Percentiles rank a stretch among this genome's conserved stretches.
Conservation (phyloP, 345 rosid species). For the Heritiera littoralis region DNA sequence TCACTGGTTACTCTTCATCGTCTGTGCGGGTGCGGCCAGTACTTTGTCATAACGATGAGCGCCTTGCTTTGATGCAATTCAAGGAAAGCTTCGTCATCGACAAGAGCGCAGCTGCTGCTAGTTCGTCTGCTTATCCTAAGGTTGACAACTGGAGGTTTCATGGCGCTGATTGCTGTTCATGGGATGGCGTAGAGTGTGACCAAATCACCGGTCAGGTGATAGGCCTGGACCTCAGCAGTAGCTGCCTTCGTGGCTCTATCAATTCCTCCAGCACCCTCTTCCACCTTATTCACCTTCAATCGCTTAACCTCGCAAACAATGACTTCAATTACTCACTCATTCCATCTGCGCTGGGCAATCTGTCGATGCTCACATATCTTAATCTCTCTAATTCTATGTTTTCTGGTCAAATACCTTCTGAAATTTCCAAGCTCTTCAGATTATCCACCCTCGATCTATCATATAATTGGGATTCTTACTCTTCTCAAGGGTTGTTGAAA, state of each 20-base stretch:
- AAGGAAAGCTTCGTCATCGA: not conserved
- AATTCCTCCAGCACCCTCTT: slow-evolving; percentile 12
- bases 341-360: not conserved
- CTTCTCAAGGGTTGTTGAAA: too few species aligned
- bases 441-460: slow-evolving; percentile 32
- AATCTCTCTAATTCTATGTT: not conserved
- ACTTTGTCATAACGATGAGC: not conserved
- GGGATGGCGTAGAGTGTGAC: too few species aligned
- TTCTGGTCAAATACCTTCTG: slow-evolving; percentile 22
- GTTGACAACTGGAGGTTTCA: too few species aligned
- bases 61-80: not conserved
- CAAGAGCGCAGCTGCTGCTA: not conserved
- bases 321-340: not conserved
- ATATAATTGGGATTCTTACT: too few species aligned
- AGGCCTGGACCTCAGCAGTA: slow-evolving; percentile 1
- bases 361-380: slow-evolving; percentile 15
- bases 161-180: too few species aligned
- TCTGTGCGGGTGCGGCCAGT: not conserved
- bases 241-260: not conserved
- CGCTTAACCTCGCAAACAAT: slow-evolving; percentile 7
- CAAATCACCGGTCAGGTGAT: not conserved
- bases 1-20: not conserved
- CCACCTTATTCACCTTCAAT: slow-evolving; percentile 12
- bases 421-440: slow-evolving; percentile 17
- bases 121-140: too few species aligned